A percentile compares a stretch with the other conserved stretches of the same genome.
phyloP scores from a whole-genome alignment of 2,329 filamentous ascomycete genomes.

The Zymoseptoria tritici region DNA sequence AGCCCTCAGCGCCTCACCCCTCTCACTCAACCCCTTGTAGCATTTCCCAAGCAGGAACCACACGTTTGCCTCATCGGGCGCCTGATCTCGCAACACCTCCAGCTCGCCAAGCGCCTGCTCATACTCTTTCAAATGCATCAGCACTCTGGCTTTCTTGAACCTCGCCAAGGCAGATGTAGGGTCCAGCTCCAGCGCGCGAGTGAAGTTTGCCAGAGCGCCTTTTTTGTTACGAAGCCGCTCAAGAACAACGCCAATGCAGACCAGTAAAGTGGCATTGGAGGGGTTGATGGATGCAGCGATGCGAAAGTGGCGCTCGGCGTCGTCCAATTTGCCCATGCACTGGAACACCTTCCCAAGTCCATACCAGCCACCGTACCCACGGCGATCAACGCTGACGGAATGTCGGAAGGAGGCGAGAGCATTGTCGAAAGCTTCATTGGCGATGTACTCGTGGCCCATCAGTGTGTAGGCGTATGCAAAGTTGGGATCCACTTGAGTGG shows the following conservation, averaged over 20 bases:
- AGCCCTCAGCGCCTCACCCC: slow-evolving; percentile 75
- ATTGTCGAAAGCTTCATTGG: slow-evolving; percentile 96
- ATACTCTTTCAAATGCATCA: slow-evolving; percentile 66
- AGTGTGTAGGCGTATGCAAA: slow-evolving; percentile 95
- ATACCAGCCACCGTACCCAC: slow-evolving; percentile 99
- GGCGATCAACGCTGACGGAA: slow-evolving; percentile 74
- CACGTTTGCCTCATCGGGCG: slow-evolving; percentile 90
- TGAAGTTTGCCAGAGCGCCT: slow-evolving; percentile 73
- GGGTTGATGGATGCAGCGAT: slow-evolving; percentile 85
- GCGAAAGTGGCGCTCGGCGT: slow-evolving; percentile 85
- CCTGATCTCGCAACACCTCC: slow-evolving; percentile 79
- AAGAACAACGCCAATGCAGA: slow-evolving; percentile 78
- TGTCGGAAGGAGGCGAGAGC: slow-evolving; percentile 79
- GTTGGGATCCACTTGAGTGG: slow-evolving; percentile 78
- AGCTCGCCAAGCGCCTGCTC: slow-evolving; percentile 73
- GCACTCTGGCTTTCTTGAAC: slow-evolving; percentile 84
- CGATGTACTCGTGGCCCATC: slow-evolving; percentile 90
- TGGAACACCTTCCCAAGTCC: slow-evolving; percentile 65
- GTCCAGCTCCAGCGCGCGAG: slow-evolving; percentile 71
- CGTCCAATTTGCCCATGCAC: slow-evolving; percentile 49
- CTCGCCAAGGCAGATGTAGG: slow-evolving; percentile 75
- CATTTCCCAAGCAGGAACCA: slow-evolving; percentile 86
- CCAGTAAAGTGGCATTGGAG: slow-evolving; percentile 84
- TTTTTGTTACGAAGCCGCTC: slow-evolving; percentile 81
- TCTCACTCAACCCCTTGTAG: slow-evolving; percentile 52